Conservation (phyloP, 73 alveolate species). For the Loxodes magnus region DNA sequence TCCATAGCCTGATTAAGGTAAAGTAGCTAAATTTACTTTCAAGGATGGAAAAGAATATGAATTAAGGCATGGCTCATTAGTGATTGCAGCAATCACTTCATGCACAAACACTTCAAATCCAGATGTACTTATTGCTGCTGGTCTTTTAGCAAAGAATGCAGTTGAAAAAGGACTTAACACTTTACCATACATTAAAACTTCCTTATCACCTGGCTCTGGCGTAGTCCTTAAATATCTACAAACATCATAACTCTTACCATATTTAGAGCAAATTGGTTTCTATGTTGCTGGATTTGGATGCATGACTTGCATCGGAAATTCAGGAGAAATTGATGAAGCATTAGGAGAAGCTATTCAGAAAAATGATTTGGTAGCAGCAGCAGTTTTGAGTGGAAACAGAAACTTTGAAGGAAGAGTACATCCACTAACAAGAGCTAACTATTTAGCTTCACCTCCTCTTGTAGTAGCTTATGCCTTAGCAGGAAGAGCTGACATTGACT, state of each 20-base stretch:
- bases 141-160: constrained; percentile 83
- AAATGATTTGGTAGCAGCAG: constrained; percentile 65
- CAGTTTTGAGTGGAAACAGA: constrained; percentile 80
- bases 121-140: constrained; percentile 80
- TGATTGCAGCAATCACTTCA: constrained; percentile 80
- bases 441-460: constrained; percentile 78
- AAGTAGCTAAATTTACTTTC: not conserved
- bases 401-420: constrained; percentile 87
- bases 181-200: constrained; percentile 67
- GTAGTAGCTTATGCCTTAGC: constrained; percentile 76
- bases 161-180: constrained; percentile 61
- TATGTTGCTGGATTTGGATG: constrained; percentile 85
- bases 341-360: constrained; percentile 54
- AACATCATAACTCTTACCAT: constrained; percentile 42
- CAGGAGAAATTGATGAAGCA: constrained; percentile 62
- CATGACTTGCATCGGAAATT: constrained; percentile 87
- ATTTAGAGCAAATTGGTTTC: constrained; percentile 68
- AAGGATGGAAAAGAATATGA: constrained; percentile 38
- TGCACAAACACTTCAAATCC: constrained; percentile 90
- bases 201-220: constrained; percentile 81
- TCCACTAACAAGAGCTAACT: constrained; percentile 74
- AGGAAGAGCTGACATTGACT: constrained; percentile 57
- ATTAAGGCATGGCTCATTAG: constrained; percentile 64
- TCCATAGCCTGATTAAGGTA: constrained; percentile 12
- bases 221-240: constrained; percentile 66